Evolutionary conservation across 1,139 yeast species (phyloP).

Genomic region (Dujonia santamariae): DNA sequence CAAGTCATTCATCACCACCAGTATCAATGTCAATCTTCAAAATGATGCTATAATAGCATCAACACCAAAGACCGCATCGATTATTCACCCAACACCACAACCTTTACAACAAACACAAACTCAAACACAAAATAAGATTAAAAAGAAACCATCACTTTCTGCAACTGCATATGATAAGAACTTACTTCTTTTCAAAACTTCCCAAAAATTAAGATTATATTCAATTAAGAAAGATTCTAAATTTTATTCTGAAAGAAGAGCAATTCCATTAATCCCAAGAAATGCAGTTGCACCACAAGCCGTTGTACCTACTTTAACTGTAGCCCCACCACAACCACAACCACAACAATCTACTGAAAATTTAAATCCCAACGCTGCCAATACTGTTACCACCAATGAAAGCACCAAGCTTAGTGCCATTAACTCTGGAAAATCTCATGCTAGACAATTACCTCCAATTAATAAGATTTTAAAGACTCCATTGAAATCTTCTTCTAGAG

Average conservation of each 20-base stretch:
- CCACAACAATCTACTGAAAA: background rate
- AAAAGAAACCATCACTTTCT: constrained; percentile 19
- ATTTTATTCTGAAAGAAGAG: constrained; percentile 18
- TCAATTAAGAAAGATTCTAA: constrained; percentile 31
- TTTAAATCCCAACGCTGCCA: background rate
- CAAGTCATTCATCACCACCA: constrained; percentile 4
- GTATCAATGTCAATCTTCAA: constrained; percentile 1
- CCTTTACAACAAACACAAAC: constrained; percentile 12
- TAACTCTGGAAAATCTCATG: background rate
- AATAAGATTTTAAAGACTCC: constrained; percentile 47
- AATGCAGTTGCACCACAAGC: no score
- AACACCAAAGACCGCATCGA: background rate
- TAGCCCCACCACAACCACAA: constrained; percentile 1
- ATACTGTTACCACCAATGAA: background rate
- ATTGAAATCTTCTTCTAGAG: constrained; percentile 30
- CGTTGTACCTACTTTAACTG: constrained; percentile 1
- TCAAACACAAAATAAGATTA: constrained; percentile 12
- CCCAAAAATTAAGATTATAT: constrained; percentile 27
- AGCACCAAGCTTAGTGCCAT: no score
- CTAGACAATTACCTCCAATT: constrained; percentile 34
- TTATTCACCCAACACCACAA: constrained; percentile 1
- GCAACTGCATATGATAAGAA: constrained; percentile 20
- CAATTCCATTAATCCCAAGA: constrained; percentile 10
- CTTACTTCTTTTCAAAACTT: constrained; percentile 7
- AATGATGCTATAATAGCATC: background rate